A percentile compares a stretch with the other conserved stretches of the same genome.
Conservation (phyloP, 208 protist genomes). For the Lotmaria passim region DNA sequence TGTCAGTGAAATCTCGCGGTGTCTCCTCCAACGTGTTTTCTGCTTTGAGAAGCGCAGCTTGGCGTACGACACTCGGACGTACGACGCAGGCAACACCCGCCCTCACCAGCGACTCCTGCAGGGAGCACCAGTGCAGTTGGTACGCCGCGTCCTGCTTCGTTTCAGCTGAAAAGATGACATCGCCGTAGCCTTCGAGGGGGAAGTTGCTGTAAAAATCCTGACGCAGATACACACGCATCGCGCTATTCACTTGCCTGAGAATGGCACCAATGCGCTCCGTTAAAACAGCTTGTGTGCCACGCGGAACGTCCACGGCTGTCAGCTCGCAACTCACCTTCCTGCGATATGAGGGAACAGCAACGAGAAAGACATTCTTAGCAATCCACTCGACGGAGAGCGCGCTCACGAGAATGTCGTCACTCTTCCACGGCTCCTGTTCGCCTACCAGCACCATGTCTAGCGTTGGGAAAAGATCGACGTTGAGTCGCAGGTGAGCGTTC, state of each 20-base stretch:
- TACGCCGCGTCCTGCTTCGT: neutral
- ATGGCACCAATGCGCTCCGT: conserved; percentile 14
- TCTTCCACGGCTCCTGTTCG: conserved; percentile 15
- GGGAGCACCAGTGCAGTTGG: conserved; percentile 42
- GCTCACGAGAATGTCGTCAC: conserved; percentile 41
- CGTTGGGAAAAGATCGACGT: neutral
- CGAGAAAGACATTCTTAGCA: conserved; percentile 60
- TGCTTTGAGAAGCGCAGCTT: conserved; percentile 31
- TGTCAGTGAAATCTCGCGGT: no score
- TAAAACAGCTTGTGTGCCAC: conserved; percentile 18
- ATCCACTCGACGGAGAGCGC: conserved; percentile 48
- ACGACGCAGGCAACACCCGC: conserved; percentile 48
- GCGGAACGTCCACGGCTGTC: conserved; percentile 55
- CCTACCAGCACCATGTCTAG: conserved; percentile 2
- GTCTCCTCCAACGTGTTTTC: conserved; percentile 28
- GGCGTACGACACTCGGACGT: conserved; percentile 38
- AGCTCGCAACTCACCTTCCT: conserved; percentile 60
- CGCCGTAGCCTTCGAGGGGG: conserved; percentile 52
- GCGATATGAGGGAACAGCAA: conserved; percentile 34
- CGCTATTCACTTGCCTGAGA: conserved; percentile 24
- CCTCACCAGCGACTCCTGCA: conserved; percentile 54
- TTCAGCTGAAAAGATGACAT: conserved; percentile 49
- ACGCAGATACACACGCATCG: conserved; percentile 46
- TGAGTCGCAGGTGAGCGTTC: no score
- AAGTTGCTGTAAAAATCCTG: conserved; percentile 53